These are phyloP conservation scores for Calonectria hawksworthii DNA, from an alignment of 2,329 filamentous ascomycete species.

Conservation along the genomic window DNA sequence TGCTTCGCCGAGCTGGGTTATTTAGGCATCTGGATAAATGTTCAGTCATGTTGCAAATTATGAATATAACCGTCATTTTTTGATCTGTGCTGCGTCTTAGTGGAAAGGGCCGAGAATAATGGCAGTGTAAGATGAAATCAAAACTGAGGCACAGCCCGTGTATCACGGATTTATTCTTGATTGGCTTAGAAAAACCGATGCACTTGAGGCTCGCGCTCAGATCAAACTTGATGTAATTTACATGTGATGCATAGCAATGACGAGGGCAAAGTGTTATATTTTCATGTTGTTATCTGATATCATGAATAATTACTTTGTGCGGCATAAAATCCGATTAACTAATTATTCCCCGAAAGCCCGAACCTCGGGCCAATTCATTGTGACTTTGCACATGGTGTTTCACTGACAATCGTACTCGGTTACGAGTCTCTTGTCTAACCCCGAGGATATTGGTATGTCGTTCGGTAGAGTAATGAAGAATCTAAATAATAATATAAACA, in stretches of 20 bases:
- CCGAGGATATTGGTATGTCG: not conserved
- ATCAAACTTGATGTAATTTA: not conserved
- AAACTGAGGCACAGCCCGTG: not conserved
- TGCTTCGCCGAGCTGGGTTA: not conserved
- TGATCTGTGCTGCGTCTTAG: not conserved
- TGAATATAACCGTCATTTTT: not conserved
- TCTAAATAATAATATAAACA: not conserved
- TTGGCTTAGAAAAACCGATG: not conserved
- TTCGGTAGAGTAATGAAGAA: not conserved
- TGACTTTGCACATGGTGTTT: not conserved
- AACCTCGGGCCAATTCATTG: not conserved
- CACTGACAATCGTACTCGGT: not conserved
- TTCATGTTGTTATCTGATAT: not conserved
- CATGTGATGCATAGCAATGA: not conserved
- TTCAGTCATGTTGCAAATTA: not conserved
- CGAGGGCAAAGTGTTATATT: not conserved
- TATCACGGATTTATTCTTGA: not conserved
- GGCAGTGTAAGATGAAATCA: not conserved
- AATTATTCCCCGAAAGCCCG: not conserved
- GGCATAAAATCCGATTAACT: not conserved
- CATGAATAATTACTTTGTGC: not conserved
- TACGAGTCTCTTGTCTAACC: not conserved
- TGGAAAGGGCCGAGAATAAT: not conserved
- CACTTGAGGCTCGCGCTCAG: not conserved
- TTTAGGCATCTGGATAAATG: not conserved